These are phyloP conservation scores for Saraca asoca DNA, from an alignment of 331 rosid species.

Conservation along the genomic window DNA sequence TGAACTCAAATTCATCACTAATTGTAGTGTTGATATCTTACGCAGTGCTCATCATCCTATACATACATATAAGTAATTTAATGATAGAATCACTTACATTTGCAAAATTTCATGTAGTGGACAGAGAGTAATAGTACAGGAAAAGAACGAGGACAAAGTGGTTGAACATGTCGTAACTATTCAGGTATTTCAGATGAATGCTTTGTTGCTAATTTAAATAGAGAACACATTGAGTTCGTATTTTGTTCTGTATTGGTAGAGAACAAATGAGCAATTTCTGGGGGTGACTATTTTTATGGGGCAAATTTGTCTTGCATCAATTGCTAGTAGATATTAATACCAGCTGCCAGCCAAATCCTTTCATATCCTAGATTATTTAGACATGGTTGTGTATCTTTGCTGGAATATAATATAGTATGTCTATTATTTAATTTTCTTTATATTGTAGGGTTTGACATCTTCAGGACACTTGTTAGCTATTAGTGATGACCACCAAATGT, in stretches of 20 bases:
- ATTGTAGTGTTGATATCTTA: no score
- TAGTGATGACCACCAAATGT: slow-evolving; percentile 83
- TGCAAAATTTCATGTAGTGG: slow-evolving; percentile 59
- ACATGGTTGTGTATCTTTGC: slow-evolving; percentile 15
- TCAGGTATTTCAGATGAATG: slow-evolving; percentile 50
- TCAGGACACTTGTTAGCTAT: slow-evolving; percentile 77
- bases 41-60: no score
- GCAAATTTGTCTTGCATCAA: slow-evolving; percentile 5
- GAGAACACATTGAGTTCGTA: not conserved
- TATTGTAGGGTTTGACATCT: slow-evolving; percentile 73
- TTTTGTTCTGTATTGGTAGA: no score
- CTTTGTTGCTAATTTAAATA: slow-evolving; percentile 9
- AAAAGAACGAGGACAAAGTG: slow-evolving; percentile 62
- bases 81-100: not conserved
- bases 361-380: slow-evolving; percentile 24
- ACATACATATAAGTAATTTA: not conserved
- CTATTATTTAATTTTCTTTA: slow-evolving; percentile 18
- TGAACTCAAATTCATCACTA: slow-evolving; percentile 2
- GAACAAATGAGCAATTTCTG: no score
- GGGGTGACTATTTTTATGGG: no score
- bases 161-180: slow-evolving; percentile 76
- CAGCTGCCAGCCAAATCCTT: slow-evolving; percentile 11
- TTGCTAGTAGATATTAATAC: slow-evolving; percentile 6
- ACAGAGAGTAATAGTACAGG: slow-evolving; percentile 77
- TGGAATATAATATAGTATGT: slow-evolving; percentile 12